These are phyloP conservation scores for Nelumbo lutea DNA, from an alignment of 164 flowering plant genomes.

Conservation along the genomic window DNA sequence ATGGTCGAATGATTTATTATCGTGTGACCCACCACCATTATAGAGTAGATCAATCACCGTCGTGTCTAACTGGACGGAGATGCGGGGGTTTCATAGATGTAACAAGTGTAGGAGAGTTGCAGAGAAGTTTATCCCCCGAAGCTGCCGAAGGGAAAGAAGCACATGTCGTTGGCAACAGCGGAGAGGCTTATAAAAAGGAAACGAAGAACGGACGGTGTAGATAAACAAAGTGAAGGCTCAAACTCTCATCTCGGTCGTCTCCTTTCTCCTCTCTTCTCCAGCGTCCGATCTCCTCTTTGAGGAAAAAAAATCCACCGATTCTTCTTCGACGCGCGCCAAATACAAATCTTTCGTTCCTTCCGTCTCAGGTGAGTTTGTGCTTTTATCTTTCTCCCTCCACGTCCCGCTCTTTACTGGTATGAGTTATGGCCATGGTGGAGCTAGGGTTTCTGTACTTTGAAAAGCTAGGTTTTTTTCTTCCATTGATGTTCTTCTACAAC, in stretches of 20 bases:
- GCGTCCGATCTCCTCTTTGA: slow-evolving; percentile 30
- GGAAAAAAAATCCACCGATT: not conserved
- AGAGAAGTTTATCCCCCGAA: no score
- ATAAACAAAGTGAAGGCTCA: slow-evolving; percentile 9
- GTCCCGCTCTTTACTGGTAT: slow-evolving; percentile 1
- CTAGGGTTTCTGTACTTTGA: slow-evolving; percentile 13
- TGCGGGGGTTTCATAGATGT: no score
- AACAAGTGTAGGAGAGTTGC: no score
- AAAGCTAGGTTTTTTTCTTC: not conserved
- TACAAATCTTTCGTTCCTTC: slow-evolving; percentile 2
- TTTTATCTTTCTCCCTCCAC: not conserved
- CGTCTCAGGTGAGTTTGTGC: not conserved
- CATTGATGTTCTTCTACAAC: not conserved
- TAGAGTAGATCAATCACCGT: no score
- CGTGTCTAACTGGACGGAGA: no score
- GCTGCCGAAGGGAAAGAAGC: no score
- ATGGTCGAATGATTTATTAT: no score
- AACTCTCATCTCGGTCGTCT: slow-evolving; percentile 24
- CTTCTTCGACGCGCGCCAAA: slow-evolving; percentile 21
- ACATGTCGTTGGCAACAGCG: no score
- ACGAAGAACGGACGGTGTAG: slow-evolving; percentile 27
- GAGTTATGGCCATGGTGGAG: slow-evolving; percentile 5
- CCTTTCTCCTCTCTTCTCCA: slow-evolving; percentile 29
- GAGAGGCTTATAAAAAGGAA: no score
- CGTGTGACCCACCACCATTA: no score